phyloP scores from a whole-genome alignment of 2,329 filamentous ascomycete species.

The Zalaria obscura region DNA sequence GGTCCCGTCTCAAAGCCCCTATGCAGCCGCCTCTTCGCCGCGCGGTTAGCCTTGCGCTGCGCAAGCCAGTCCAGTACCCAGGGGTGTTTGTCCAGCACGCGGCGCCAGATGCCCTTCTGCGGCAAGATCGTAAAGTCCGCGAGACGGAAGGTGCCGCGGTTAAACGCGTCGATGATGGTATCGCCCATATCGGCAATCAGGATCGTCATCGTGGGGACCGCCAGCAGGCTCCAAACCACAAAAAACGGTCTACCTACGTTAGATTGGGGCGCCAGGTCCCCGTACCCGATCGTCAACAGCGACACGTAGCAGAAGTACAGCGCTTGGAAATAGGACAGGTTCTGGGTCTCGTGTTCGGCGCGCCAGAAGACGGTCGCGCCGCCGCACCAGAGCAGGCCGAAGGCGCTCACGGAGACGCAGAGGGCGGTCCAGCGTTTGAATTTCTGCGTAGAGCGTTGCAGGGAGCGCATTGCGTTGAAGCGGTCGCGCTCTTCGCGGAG shows the following conservation, averaged over 20 bases:
- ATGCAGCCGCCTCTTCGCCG: slow-evolving; percentile 24
- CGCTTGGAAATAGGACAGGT: slow-evolving; percentile 60
- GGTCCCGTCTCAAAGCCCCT: slow-evolving; percentile 32
- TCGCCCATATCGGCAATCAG: slow-evolving; percentile 73
- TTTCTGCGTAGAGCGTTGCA: slow-evolving; percentile 50
- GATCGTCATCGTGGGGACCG: slow-evolving; percentile 77
- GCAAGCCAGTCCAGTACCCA: slow-evolving; percentile 25
- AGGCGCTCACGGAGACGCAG: slow-evolving; percentile 50
- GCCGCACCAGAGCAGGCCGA: slow-evolving; percentile 63
- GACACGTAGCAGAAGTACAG: slow-evolving; percentile 80
- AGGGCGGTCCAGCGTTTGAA: slow-evolving; percentile 66
- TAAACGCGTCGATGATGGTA: slow-evolving; percentile 58
- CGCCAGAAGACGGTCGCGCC: slow-evolving; percentile 65
- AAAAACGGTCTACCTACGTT: slow-evolving; percentile 75
- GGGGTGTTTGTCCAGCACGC: slow-evolving; percentile 34
- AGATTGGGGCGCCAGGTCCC: slow-evolving; percentile 62
- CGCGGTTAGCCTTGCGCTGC: slow-evolving; percentile 15
- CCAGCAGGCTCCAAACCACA: slow-evolving; percentile 81
- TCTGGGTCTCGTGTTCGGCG: slow-evolving; percentile 38
- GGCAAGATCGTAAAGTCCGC: slow-evolving; percentile 55
- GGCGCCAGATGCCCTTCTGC: slow-evolving; percentile 40
- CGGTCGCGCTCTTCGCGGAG: slow-evolving; percentile 37
- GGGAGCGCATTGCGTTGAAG: slow-evolving; percentile 48
- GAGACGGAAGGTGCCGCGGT: slow-evolving; percentile 43
- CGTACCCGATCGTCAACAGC: slow-evolving; percentile 77